Evolutionary conservation across 2,329 filamentous ascomycete genomes (phyloP), one percentile per base, ranked within the genome.

Genomic region (Talaromyces sp.): DNA sequence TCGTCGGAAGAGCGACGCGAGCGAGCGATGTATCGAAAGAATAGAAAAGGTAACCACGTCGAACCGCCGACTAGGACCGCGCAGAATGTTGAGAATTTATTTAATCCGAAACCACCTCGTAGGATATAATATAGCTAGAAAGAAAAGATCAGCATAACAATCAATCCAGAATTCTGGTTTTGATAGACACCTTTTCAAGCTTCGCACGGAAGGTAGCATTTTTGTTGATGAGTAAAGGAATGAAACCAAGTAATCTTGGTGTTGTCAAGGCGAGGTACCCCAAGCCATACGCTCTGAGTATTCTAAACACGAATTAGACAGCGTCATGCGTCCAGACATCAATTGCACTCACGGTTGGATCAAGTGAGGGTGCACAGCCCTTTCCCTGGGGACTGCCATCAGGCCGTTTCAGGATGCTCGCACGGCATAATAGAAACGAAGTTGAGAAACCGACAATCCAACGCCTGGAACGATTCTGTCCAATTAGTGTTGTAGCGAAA

Each of bases 61-160:
- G 83, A 84, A 25, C 84, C 83, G 45, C 81, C 84, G 19, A 85
- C 77, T 17, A 86, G 74, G 27, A 80, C 69, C 51, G 79, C 85
- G 71, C 84, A 86, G 67, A 83, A 84, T 3, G 83, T 76, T 38
- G 84, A 82, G 68, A 86, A 85, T 59, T 80, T 79, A 69, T 84
- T 78, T 47, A 79, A 68, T 43, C 77, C 78, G 40, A 82, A 69
- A 29, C 80, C 75, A 67, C 74, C 72, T 43, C 72, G 74, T 36
- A 84, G 70, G 58, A 80, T 74, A 43, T 70, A 71, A 53, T 69
- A 68, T 54, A 82, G 66, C 81, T 83, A 51, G 31, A 17, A 51
- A 54, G n/a, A 31, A 15, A 61, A 22, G 22, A n/a, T 40, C 17
- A 40, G 38, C 38, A 40, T n/a, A 40, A 15, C 38, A n/a, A n/a